Evolutionary conservation across 2,329 filamentous ascomycete genomes (phyloP), one percentile per base, ranked within the genome.

Genomic region (Penicillium aurantiogriseum): DNA sequence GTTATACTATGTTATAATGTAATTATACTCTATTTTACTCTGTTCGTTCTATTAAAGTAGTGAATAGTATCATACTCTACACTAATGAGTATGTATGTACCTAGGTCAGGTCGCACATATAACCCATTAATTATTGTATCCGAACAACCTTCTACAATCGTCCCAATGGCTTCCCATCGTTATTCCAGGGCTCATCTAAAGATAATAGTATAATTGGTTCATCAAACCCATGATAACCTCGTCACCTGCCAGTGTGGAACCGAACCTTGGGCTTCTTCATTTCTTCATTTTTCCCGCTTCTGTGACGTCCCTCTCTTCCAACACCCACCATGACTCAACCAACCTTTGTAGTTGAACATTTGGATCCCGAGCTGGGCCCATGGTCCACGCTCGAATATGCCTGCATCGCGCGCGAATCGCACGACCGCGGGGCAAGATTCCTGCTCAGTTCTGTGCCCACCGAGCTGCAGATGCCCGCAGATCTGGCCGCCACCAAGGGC

Each of bases 321-420:
- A 36, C 9, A 13, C 27, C 21, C 45, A 54, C 21, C 45, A 55
- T 55, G 45, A 50, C 39, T 17, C 47, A 38, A 43, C 53, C 53
- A 36, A 92, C 87, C 43, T 97, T 94, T 77, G 90, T 97, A 69
- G 92, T 97, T 67, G 93, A 97, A 80, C 93, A 99, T 77, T 87
- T 99, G 63, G 94, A 99, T 78, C 88, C 90, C 40, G 94, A 99
- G 76, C 83, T 99, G 31, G 94, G 95, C 35, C 85, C 86, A 40
- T 99, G 94, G 94, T 97, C 94, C 25, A 87, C 91, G 63, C 85
- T 97, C 52, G 94, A 99, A 79, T 99, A 99, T 79, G 80, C 86
- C 54, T 85, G 89, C 69, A 97, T 99, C 72, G 91, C 91, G 51
- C 80, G 84, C 59, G 94, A 99, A 80, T 91, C 89, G 51, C 79